Evolutionary conservation across 495 filamentous ascomycete genomes (phyloP).

Genomic region (Jackrogersella multiformis): DNA sequence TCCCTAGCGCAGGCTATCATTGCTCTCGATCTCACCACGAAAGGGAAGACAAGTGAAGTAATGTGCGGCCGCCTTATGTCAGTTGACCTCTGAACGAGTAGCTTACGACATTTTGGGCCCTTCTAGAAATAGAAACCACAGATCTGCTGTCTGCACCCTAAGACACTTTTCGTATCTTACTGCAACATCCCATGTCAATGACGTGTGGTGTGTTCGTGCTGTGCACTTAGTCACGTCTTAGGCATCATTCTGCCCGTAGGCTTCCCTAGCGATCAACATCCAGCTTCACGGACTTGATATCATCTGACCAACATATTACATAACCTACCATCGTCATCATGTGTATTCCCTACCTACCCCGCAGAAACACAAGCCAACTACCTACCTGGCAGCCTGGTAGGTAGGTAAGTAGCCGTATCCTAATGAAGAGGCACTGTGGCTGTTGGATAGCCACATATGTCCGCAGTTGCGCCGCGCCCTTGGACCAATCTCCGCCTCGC

Average conservation of each 20-base stretch:
- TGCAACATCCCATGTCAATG: constrained; percentile 9
- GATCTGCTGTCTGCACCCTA: neutral
- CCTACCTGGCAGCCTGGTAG: no score
- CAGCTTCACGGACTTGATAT: neutral
- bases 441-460: constrained; percentile 6
- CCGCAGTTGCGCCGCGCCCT: constrained; percentile 31
- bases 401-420: constrained; percentile 19
- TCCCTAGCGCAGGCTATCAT: neutral
- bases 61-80: neutral
- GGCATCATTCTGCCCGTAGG: neutral
- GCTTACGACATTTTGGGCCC: neutral
- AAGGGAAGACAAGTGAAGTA: neutral
- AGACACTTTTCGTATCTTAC: constrained; percentile 3
- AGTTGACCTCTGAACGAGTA: neutral
- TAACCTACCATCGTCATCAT: neutral
- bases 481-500: neutral
- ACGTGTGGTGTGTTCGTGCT: constrained; percentile 3
- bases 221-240: constrained; percentile 11
- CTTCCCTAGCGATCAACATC: neutral
- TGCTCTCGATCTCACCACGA: neutral
- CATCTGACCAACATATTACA: constrained; percentile 1
- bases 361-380: constrained; percentile 10
- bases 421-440: constrained; percentile 8
- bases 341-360: constrained; percentile 26
- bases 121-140: constrained; percentile 19